Base-by-base conservation (phyloP, 257 asterid genomes). In the Misopates orontium region DNA sequence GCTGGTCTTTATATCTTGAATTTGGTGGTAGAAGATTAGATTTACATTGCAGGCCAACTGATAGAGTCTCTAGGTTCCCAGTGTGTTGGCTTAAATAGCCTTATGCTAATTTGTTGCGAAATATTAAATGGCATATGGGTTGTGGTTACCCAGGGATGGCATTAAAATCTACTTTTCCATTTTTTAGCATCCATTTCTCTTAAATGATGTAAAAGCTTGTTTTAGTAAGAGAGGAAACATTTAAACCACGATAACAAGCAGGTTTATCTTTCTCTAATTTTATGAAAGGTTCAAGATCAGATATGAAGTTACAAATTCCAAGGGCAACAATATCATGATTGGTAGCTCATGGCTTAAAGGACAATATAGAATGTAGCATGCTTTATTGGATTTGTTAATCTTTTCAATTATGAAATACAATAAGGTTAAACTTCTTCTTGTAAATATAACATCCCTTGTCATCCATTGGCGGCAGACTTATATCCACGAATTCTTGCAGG, bases 401-500 rank as follows among this genome's bases (percentile, higher is more conserved):
- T 28, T 28, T 28, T 28, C 36, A 28, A 28, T 28, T 28, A 28
- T 28, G 36, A 28, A 7, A 28, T 28, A 2, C 7, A 28, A 28
- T 7, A 28, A 28, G 36, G 36, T 28, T 28, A 28, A 28, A 2
- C 3, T 28, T 28, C 36, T 28, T 28, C 7, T 7, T 16, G 22
- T n/a, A n/a, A n/a, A 56, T 41, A 67, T 56, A 32, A 23, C 32
- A 60, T 42, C 42, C 31, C 39, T 64, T 44, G 0, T 64, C 28
- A 16, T 40, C 32, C 56, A 41, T 16, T 23, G 68, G 70, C 61
- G 52, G 67, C 67, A 17, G 19, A 69, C 76, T 73, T 10, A 62
- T 42, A 59, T 71, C 66, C 19, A 63, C 55, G 68, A 69, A 53
- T 31, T 39, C 16, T 69, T 81, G 72, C 79, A 87, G 95, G 95